phyloP scores from a whole-genome alignment of 2,329 filamentous ascomycete species.

The Phialophora verrucosa region DNA sequence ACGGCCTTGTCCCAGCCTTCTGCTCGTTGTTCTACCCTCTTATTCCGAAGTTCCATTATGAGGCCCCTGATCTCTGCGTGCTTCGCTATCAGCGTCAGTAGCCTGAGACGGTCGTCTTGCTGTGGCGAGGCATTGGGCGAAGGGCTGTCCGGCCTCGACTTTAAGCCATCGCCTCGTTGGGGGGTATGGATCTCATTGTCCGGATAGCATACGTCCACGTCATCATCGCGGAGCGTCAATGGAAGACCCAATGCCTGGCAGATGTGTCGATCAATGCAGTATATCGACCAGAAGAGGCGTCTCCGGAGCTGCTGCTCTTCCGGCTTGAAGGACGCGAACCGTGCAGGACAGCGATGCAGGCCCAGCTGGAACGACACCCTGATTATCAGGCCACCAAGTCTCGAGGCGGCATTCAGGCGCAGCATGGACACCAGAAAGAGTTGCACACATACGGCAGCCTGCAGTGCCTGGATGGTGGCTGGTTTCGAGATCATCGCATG shows the following conservation, averaged over 20 bases:
- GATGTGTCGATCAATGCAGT: constrained; percentile 61
- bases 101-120: constrained; percentile 43
- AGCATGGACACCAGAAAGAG: constrained; percentile 63
- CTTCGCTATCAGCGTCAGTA: constrained; percentile 52
- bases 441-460: constrained; percentile 61
- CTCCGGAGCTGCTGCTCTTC: constrained; percentile 57
- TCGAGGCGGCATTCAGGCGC: constrained; percentile 62
- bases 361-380: constrained; percentile 64
- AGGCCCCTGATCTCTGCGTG: constrained; percentile 58
- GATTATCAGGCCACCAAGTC: constrained; percentile 61
- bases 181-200: constrained; percentile 54
- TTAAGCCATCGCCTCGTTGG: neutral
- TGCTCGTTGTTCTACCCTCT: constrained; percentile 55
- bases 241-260: constrained; percentile 64
- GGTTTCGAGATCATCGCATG: constrained; percentile 57
- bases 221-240: constrained; percentile 61
- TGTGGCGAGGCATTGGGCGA: neutral
- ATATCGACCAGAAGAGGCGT: constrained; percentile 64
- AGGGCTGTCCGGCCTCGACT: neutral
- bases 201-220: constrained; percentile 64
- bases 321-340: constrained; percentile 57
- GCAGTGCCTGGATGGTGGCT: constrained; percentile 55
- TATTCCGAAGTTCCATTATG: constrained; percentile 60
- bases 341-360: constrained; percentile 61
- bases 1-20: constrained; percentile 52